These are phyloP conservation scores for Postia placenta DNA, from an alignment of 768 basidiomycete species.

Conservation along the genomic window DNA sequence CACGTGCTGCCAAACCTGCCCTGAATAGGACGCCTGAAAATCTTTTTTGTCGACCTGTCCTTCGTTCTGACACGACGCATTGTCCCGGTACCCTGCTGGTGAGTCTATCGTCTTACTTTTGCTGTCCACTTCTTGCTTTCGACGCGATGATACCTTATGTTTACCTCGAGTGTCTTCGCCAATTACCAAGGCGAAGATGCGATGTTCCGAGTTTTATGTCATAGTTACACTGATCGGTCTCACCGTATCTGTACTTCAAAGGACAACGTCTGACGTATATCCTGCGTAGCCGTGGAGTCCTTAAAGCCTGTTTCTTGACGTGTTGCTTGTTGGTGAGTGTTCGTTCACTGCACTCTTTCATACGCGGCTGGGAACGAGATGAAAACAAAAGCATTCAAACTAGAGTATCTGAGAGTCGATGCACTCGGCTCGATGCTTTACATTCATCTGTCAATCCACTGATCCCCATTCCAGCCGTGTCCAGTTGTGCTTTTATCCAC, in stretches of 20 bases:
- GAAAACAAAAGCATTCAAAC: constrained; percentile 74
- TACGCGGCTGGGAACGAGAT: constrained; percentile 32
- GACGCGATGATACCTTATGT: constrained; percentile 54
- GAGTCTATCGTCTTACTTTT: background rate
- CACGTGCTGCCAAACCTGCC: background rate
- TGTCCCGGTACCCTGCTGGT: background rate
- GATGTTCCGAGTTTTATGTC: constrained; percentile 59
- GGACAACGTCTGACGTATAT: no score
- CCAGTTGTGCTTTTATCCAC: background rate
- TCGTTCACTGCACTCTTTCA: background rate
- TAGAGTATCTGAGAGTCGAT: constrained; percentile 89
- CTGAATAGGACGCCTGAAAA: background rate
- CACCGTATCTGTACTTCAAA: background rate
- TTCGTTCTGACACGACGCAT: background rate
- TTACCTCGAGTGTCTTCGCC: constrained; percentile 43
- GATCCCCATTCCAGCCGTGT: constrained; percentile 27
- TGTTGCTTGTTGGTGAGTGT: constrained; percentile 12
- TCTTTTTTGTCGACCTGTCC: background rate
- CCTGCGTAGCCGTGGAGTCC: background rate
- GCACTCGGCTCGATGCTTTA: constrained; percentile 59
- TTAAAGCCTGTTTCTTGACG: background rate
- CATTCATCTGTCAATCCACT: constrained; percentile 60
- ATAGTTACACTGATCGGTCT: constrained; percentile 88
- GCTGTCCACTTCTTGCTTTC: constrained; percentile 14
- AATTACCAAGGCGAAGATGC: constrained; percentile 47